Base-by-base conservation (phyloP, 202 grass and related monocot genomes). In the Schoenoplectus tabernaemontani region DNA sequence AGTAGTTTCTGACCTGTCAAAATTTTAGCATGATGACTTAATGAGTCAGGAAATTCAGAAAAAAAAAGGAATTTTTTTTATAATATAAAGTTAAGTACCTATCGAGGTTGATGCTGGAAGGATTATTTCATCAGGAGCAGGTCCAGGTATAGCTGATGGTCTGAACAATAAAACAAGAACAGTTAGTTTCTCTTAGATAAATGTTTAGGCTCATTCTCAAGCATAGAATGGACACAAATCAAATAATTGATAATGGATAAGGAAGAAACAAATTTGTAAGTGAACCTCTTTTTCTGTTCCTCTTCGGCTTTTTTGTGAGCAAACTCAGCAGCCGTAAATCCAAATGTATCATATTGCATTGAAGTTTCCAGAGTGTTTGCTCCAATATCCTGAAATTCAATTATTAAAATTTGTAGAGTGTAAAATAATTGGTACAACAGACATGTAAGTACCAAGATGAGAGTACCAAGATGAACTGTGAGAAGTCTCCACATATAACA, bases 281-380 rank as follows among this genome's bases (percentile, higher is more conserved):
- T 53, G 16, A 76, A 97, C 94, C 94, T 97, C 86, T 90, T 89
- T 7, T 84, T 77, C 32, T 97, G 91, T 81, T 97, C 95, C 85
- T 89, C 90, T 39, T 89, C 90, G 50, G 88, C 89, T 79, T 92
- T 82, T 72, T 97, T 97, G 33, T 78, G 86, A 39, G 95, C 95
- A 43, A 84, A 70, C 82, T 97, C 91, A 75, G 89, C 91, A 82
- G 89, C 89, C 69, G 91, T 94, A 85, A 87, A 92, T 84, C 95
- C 91, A 83, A 97, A 97, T 43, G 95, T 97, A 83, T 97, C 91
- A 84, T 93, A 97, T 70, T 94, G 87, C 78, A 87, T 88, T 57
- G 95, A 97, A 67, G 95, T 94, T 87, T 94, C 95, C 79, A 97
- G 71, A 61, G 91, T 80, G 38, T 86, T 89, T 30, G 89, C 95